Evolutionary conservation across 2,329 filamentous ascomycete species (phyloP).

Genomic region (Aspergillus sp.): DNA sequence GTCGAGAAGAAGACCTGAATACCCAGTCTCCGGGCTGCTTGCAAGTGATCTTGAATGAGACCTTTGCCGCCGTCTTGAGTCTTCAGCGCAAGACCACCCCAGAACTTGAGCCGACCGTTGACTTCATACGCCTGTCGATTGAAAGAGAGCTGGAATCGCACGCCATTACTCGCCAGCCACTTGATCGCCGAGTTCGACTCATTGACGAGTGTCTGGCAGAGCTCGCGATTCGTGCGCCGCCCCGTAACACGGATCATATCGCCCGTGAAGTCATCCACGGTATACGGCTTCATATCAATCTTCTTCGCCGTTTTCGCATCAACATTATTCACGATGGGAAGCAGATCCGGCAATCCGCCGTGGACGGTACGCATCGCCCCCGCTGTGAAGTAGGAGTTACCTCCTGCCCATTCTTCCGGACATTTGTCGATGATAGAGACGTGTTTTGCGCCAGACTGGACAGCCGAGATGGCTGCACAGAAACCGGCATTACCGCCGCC

Average conservation of each 20-base stretch:
- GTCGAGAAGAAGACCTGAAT: constrained; percentile 53
- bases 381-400: constrained; percentile 67
- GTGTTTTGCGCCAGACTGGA: constrained; percentile 33
- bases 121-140: constrained; percentile 67
- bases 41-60: constrained; percentile 53
- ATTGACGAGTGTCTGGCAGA: constrained; percentile 54
- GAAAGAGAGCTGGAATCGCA: constrained; percentile 63
- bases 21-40: constrained; percentile 47
- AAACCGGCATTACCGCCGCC: constrained; percentile 68
- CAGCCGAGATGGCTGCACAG: constrained; percentile 60
- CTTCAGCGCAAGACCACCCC: constrained; percentile 65
- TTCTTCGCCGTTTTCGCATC: constrained; percentile 46
- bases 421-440: constrained; percentile 64
- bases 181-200: constrained; percentile 55
- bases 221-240: constrained; percentile 54
- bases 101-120: constrained; percentile 64
- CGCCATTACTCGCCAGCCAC: constrained; percentile 59
- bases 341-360: constrained; percentile 57
- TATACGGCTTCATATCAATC: constrained; percentile 64
- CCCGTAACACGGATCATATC: constrained; percentile 62
- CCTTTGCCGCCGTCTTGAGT: constrained; percentile 63
- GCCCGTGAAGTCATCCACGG: constrained; percentile 53
- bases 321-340: constrained; percentile 65
- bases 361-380: constrained; percentile 64
- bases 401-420: constrained; percentile 61